These are phyloP conservation scores for Crepidotus variabilis DNA, from an alignment of 768 basidiomycete genomes.

Conservation along the genomic window DNA sequence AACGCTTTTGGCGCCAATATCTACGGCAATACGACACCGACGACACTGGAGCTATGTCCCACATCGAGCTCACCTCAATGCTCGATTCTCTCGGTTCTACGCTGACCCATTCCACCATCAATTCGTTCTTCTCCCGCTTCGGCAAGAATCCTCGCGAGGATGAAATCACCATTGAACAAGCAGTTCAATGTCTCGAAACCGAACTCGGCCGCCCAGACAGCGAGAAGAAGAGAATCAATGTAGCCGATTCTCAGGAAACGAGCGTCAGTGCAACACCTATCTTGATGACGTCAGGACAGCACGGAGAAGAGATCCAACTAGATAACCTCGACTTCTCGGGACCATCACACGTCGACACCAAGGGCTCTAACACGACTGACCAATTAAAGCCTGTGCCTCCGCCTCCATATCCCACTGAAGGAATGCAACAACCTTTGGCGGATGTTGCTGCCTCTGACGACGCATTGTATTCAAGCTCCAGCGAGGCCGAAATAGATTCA, in stretches of 20 bases:
- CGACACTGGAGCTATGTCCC: slow-evolving; percentile 69
- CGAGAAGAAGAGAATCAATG: slow-evolving; percentile 64
- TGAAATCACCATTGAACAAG: slow-evolving; percentile 75
- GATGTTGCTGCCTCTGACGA: slow-evolving; percentile 20
- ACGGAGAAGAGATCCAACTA: slow-evolving; percentile 33
- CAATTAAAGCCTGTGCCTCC: slow-evolving; percentile 9
- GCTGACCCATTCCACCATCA: slow-evolving; percentile 71
- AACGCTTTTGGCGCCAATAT: slow-evolving; percentile 88
- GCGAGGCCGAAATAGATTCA: slow-evolving; percentile 14
- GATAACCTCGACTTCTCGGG: slow-evolving; percentile 54
- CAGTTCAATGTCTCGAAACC: slow-evolving; percentile 79
- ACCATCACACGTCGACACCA: slow-evolving; percentile 29
- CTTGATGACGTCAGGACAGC: slow-evolving; percentile 32
- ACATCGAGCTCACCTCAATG: slow-evolving; percentile 89
- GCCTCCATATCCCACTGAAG: slow-evolving; percentile 37
- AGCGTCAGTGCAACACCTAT: slow-evolving; percentile 56
- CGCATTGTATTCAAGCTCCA: slow-evolving; percentile 16
- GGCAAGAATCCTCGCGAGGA: slow-evolving; percentile 62
- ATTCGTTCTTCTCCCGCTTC: slow-evolving; percentile 74
- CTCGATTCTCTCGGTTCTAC: slow-evolving; percentile 97
- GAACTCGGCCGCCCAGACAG: slow-evolving; percentile 71
- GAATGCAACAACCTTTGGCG: slow-evolving; percentile 41
- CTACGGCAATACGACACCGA: slow-evolving; percentile 89
- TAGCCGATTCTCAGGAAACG: slow-evolving; percentile 40
- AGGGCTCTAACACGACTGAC: slow-evolving; percentile 11